phyloP scores from a whole-genome alignment of 1,284 basidiomycete species.

The Polyporus tsugae region DNA sequence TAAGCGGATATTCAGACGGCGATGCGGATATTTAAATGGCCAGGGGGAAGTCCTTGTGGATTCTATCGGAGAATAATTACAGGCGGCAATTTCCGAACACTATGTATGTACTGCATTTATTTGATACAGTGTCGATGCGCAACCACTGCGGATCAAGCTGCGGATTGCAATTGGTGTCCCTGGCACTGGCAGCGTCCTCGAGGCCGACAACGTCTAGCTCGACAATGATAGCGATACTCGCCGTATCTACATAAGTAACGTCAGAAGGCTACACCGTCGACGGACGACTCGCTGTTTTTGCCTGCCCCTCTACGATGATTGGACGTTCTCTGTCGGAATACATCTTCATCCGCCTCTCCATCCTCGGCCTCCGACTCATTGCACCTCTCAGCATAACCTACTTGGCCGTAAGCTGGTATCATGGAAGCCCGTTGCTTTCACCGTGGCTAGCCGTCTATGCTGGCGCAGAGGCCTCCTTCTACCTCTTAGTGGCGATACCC shows the following conservation, averaged over 20 bases:
- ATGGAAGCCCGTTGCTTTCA: constrained; percentile 40
- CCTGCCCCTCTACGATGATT: constrained; percentile 38
- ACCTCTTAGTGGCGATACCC: constrained; percentile 57
- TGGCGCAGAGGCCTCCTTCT: constrained; percentile 56
- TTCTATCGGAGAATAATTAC: constrained; percentile 9
- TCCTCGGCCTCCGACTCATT: constrained; percentile 56
- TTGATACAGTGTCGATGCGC: not conserved
- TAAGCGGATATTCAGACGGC: not conserved
- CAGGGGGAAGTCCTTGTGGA: not conserved
- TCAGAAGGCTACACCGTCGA: not conserved
- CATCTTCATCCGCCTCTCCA: constrained; percentile 58
- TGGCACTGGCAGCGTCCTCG: constrained; percentile 2
- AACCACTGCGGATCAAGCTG: not conserved
- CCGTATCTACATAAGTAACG: constrained; percentile 10
- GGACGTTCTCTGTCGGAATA: constrained; percentile 55
- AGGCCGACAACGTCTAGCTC: constrained; percentile 22
- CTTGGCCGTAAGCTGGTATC: constrained; percentile 42
- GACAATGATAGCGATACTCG: constrained; percentile 21
- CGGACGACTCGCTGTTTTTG: not conserved
- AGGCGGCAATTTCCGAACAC: not conserved
- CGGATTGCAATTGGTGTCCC: not conserved
- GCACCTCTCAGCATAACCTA: constrained; percentile 58
- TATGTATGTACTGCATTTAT: not conserved
- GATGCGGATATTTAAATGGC: not conserved
- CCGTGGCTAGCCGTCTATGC: constrained; percentile 47